phyloP scores from a whole-genome alignment of 2,329 filamentous ascomycete genomes.

The Gnomoniopsis smithogilvyi region DNA sequence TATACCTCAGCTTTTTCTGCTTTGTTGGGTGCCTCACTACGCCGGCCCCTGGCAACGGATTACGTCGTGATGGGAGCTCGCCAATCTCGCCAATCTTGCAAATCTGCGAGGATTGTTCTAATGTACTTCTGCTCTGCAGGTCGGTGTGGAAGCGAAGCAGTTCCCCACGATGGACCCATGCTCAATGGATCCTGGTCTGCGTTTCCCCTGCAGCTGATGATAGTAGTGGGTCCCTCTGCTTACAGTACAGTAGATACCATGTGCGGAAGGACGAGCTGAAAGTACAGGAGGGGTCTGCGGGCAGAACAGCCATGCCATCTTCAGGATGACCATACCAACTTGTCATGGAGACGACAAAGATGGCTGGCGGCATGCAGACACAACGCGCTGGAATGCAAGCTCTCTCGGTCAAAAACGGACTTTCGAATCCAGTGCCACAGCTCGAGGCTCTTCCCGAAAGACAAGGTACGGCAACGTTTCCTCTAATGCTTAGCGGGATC shows the following conservation, averaged over 20 bases:
- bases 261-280: no score
- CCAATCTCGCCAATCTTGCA: conserved; percentile 4
- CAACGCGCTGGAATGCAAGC: not conserved
- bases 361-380: not conserved
- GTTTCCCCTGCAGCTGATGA: conserved; percentile 14
- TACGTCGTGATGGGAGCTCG: conserved; percentile 14
- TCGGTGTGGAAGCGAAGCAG: not conserved
- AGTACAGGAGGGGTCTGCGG: not conserved
- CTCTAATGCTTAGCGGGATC: conserved; percentile 10
- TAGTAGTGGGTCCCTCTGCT: not conserved
- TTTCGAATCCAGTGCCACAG: not conserved
- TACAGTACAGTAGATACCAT: not conserved
- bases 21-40: not conserved
- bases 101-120: not conserved
- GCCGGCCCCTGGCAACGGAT: conserved; percentile 5
- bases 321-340: not conserved
- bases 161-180: conserved; percentile 17
- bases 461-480: conserved; percentile 10
- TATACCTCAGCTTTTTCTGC: not conserved
- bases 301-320: not conserved
- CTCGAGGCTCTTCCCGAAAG: conserved; percentile 13
- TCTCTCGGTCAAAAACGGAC: not conserved
- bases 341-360: not conserved
- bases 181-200: not conserved
- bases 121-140: not conserved